Evolutionary conservation across 306 rosid species (phyloP), one percentile per base, ranked within the genome.

Genomic region (Herpetospermum pedunculosum): DNA sequence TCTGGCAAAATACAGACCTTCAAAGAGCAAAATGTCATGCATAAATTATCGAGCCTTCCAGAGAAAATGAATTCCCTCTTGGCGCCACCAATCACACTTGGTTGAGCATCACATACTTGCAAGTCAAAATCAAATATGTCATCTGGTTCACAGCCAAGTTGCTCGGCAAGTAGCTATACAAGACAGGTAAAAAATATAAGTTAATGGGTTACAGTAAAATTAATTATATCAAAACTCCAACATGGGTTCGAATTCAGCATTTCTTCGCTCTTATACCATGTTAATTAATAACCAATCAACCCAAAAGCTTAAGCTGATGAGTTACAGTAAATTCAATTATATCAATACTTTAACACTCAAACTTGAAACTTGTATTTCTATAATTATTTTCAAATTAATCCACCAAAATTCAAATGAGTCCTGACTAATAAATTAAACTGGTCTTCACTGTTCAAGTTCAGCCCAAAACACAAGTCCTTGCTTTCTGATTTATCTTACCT

Each of bases 21-120:
- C 46, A 92, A 81, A 11, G 97, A 89, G 83, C 94, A 89, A 85
- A 89, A 92, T 78, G 96, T 78, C 85, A 80, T 85, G 96, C 90
- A 92, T n/a, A 92, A 89, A 83, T 92, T 92, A 62, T 92, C 97
- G 67, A 92, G 96, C 76, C 92, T 85, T 80, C 97, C 97, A 11
- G 96, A 89, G 80, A 88, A 88, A 57, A 92, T 54, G 53, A 89
- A 92, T 72, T 92, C 96, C 80, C 83, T 86, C 28, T 67, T 68
- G 8, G 89, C 96, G 76, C 97, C 94, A 26, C 84, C 94, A 59
- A 92, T 25, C 28, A 74, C 70, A 80, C 96, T 89, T 63, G 92
- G 94, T 84, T 92, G 96, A 69, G 92, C 90, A 78, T 92, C 97
- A 35, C 97, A 92, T n/a, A 77, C 88, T 92, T 92, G 97, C 87